A percentile compares a stretch with the other conserved stretches of the same genome.
These are phyloP conservation scores for Verticillium nubilum DNA, from an alignment of 2,329 filamentous ascomycete species.

Conservation along the genomic window DNA sequence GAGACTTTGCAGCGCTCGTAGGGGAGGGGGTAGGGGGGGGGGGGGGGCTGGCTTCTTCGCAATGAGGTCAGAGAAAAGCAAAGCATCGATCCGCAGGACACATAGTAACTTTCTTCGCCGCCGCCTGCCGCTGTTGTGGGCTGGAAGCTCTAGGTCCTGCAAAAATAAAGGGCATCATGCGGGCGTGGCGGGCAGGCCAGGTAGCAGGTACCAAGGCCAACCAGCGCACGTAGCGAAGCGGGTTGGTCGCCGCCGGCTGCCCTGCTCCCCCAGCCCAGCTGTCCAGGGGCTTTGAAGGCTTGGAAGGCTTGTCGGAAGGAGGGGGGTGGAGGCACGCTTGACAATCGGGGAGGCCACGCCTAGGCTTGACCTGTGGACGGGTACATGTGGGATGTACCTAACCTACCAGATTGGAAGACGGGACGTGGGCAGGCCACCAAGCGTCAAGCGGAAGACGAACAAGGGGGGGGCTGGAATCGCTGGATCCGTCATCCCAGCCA, in stretches of 20 bases:
- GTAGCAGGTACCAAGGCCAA: neutral
- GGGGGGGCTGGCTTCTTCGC: neutral
- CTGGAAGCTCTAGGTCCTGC: neutral
- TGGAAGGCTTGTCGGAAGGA: neutral
- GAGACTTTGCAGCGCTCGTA: neutral
- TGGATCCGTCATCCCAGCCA: neutral
- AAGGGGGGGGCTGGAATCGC: neutral
- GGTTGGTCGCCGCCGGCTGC: neutral
- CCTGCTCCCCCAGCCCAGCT: neutral
- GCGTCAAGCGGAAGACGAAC: neutral
- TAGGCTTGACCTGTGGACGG: neutral
- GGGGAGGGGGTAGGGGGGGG: too few relatives aligned
- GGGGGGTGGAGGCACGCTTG: too few relatives aligned
- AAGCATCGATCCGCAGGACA: neutral
- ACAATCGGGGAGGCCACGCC: neutral
- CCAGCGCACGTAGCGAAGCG: neutral
- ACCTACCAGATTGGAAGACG: neutral
- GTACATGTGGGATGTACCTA: neutral
- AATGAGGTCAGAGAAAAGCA: neutral
- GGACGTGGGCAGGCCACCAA: neutral
- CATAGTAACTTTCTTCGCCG: neutral
- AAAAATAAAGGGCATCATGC: neutral
- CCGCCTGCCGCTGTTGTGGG: neutral
- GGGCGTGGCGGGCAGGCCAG: neutral
- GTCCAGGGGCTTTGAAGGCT: neutral